Evolutionary conservation across 306 rosid species (phyloP).

Genomic region (Boehmeria nivea): DNA sequence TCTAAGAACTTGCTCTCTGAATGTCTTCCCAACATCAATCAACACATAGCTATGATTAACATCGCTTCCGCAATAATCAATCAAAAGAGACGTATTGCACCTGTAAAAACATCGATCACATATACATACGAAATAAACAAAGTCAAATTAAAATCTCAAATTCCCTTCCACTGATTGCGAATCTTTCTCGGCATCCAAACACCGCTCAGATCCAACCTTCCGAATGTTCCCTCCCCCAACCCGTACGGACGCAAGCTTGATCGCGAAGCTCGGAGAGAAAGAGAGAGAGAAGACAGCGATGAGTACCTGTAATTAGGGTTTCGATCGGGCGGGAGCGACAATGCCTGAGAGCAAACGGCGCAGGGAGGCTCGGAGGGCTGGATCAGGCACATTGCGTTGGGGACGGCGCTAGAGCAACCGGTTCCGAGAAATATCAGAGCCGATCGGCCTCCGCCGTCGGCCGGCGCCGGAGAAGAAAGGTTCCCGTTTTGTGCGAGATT

Average conservation of each 20-base stretch:
- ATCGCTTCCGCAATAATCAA: constrained; percentile 59
- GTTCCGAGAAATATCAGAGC: constrained; percentile 88
- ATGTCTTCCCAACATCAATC: constrained; percentile 93
- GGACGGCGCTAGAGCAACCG: constrained; percentile 89
- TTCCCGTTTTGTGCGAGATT: constrained; percentile 26
- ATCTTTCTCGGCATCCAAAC: neutral
- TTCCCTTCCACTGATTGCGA: neutral
- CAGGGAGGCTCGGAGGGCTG: constrained; percentile 85
- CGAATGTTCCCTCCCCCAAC: neutral
- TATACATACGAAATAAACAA: neutral
- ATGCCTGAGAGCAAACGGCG: constrained; percentile 59
- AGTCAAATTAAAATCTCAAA: neutral
- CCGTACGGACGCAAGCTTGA: neutral
- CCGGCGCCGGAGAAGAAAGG: neutral
- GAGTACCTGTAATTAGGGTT: constrained; percentile 87
- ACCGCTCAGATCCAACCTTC: neutral
- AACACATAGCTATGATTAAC: constrained; percentile 55
- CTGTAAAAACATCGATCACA: constrained; percentile 42
- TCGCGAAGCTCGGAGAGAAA: too few relatives aligned
- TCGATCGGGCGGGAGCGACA: constrained; percentile 51
- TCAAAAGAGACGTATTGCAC: constrained; percentile 84
- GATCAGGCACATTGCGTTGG: constrained; percentile 67
- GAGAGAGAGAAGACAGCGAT: neutral
- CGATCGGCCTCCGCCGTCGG: constrained; percentile 28
- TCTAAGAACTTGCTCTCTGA: constrained; percentile 87